A percentile compares a stretch with the other conserved stretches of the same genome.
Conservation (phyloP, 1,284 basidiomycete genomes). For the Ganoderma sinense region DNA sequence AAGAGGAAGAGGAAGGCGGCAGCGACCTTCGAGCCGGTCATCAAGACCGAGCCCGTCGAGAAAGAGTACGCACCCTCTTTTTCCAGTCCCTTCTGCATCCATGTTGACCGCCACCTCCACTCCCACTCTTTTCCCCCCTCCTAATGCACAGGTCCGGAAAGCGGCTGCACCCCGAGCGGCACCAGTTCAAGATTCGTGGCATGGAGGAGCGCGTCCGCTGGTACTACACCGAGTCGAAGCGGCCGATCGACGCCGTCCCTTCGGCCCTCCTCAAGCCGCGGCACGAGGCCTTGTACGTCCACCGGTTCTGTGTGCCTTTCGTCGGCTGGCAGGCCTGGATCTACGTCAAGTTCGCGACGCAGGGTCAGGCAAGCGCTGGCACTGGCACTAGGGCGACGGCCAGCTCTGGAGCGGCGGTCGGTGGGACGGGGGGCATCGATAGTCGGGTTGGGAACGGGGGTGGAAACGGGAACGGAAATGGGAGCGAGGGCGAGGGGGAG, state of each 20-base stretch:
- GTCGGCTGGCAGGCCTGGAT: slow-evolving; percentile 19
- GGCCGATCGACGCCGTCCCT: slow-evolving; percentile 9
- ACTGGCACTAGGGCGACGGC: background rate
- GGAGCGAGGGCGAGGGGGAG: background rate
- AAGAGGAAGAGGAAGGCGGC: background rate
- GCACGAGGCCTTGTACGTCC: slow-evolving; percentile 20
- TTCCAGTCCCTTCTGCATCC: background rate
- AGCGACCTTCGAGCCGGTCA: background rate
- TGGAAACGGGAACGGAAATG: background rate
- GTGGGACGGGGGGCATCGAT: background rate
- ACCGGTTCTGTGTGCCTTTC: slow-evolving; percentile 1
- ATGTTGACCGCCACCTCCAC: background rate
- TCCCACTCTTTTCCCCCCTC: too few relatives aligned
- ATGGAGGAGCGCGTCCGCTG: slow-evolving; percentile 6
- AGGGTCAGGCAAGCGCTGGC: too few relatives aligned
- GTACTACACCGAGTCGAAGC: slow-evolving; percentile 12
- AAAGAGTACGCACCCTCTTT: background rate
- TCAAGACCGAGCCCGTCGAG: background rate
- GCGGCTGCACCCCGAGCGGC: slow-evolving; percentile 4
- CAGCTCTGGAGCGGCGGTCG: background rate
- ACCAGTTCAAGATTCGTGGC: slow-evolving; percentile 21
- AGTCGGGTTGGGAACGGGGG: background rate
- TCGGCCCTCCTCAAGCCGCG: slow-evolving; percentile 5
- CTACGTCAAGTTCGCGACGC: slow-evolving; percentile 2
- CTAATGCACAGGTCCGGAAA: background rate